These are phyloP conservation scores for Globisporangium megalacanthum DNA, from an alignment of 352 stramenopile genomes.

Conservation along the genomic window DNA sequence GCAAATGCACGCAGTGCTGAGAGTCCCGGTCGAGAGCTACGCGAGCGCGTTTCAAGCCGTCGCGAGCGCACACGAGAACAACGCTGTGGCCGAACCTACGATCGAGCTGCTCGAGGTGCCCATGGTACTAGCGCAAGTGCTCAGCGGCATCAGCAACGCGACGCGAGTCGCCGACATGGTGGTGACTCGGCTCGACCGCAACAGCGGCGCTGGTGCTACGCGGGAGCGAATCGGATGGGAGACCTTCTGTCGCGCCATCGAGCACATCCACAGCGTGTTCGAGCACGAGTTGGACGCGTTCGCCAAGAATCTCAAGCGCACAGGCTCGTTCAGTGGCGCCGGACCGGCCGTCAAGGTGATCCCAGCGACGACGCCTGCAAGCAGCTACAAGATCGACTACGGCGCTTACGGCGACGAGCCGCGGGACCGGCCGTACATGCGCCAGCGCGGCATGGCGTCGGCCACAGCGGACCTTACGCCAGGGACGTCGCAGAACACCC, in stretches of 20 bases:
- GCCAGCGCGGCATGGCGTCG: constrained; percentile 71
- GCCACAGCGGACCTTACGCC: constrained; percentile 68
- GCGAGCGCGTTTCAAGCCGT: constrained; percentile 41
- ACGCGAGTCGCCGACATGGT: constrained; percentile 38
- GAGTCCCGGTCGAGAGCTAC: constrained; percentile 27
- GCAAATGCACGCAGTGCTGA: constrained; percentile 35
- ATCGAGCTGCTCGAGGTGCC: constrained; percentile 47
- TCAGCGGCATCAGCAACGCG: constrained; percentile 20
- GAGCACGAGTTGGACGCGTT: constrained; percentile 27
- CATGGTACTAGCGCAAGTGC: constrained; percentile 34
- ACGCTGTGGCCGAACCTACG: constrained; percentile 13
- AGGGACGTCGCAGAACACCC: constrained; percentile 65
- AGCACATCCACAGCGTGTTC: constrained; percentile 37
- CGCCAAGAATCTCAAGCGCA: constrained; percentile 14
- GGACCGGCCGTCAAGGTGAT: constrained; percentile 29
- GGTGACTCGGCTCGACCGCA: constrained; percentile 38
- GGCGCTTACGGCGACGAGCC: constrained; percentile 62
- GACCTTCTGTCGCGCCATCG: constrained; percentile 31
- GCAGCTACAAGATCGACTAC: constrained; percentile 68
- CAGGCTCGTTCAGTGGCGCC: constrained; percentile 11
- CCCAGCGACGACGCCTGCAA: constrained; percentile 52
- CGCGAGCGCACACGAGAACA: constrained; percentile 29
- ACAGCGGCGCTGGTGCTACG: constrained; percentile 13
- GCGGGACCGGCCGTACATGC: constrained; percentile 60
- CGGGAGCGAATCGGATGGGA: constrained; percentile 49